These are phyloP conservation scores for Nematodospora valgi DNA, from an alignment of 805 yeast genomes.

Conservation along the genomic window DNA sequence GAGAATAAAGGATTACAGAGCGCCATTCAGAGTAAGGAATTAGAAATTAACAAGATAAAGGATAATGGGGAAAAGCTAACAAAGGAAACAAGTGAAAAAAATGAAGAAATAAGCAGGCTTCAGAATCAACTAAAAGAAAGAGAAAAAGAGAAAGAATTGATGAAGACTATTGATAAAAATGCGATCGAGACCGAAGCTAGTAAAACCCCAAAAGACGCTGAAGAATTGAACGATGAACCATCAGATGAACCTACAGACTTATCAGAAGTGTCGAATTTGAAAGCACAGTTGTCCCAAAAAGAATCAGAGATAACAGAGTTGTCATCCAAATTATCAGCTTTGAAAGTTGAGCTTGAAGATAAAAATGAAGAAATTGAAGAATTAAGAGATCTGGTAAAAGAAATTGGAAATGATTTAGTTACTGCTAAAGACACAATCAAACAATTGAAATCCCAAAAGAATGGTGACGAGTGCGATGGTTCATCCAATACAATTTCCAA, in stretches of 20 bases:
- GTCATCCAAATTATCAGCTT: conserved; percentile 12
- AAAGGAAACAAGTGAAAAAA: conserved; percentile 2
- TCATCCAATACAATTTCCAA: no score
- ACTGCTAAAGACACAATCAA: conserved; percentile 61
- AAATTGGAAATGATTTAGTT: conserved; percentile 78
- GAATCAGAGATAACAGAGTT: conserved; percentile 17
- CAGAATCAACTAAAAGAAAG: conserved; percentile 4
- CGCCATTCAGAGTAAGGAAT: neutral
- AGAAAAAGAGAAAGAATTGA: neutral
- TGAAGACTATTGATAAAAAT: neutral
- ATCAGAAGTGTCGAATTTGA: neutral
- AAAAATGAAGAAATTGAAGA: conserved; percentile 64
- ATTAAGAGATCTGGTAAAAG: conserved; percentile 70
- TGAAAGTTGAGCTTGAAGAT: conserved; percentile 28
- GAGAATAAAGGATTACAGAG: neutral
- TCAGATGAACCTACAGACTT: conserved; percentile 10
- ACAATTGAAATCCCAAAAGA: conserved; percentile 9
- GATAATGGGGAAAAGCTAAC: conserved; percentile 1
- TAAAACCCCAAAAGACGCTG: neutral
- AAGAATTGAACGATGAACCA: conserved; percentile 2
- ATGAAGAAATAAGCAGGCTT: conserved; percentile 1
- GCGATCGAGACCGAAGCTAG: neutral
- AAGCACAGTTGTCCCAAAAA: conserved; percentile 9
- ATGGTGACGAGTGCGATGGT: neutral
- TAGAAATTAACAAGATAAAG: conserved; percentile 1